These are phyloP conservation scores for Colletotrichum nymphaeae DNA, from an alignment of 2,329 filamentous ascomycete species.

Conservation along the genomic window DNA sequence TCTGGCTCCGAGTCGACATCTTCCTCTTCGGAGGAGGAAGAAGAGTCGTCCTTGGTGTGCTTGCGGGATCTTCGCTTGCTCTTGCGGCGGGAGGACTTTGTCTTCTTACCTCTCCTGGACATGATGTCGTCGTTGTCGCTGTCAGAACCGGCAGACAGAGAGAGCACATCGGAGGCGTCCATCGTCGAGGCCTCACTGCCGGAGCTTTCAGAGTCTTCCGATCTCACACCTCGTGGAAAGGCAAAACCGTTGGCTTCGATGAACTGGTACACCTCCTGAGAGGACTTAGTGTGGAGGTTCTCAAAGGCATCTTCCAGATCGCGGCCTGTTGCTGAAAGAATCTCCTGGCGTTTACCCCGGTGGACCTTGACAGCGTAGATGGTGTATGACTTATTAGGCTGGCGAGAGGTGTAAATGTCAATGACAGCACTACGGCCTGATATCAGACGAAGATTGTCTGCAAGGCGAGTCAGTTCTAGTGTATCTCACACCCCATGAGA, in stretches of 20 bases:
- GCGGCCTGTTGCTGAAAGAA: slow-evolving; percentile 46
- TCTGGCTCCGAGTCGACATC: slow-evolving; percentile 29
- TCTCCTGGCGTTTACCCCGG: slow-evolving; percentile 76
- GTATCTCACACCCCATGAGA: not conserved
- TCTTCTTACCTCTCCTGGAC: slow-evolving; percentile 11
- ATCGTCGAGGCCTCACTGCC: slow-evolving; percentile 27
- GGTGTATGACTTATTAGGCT: slow-evolving; percentile 28
- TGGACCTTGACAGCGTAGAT: slow-evolving; percentile 84
- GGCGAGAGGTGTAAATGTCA: slow-evolving; percentile 27
- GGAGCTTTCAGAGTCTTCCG: slow-evolving; percentile 23
- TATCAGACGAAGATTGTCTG: slow-evolving; percentile 28
- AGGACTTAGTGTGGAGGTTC: slow-evolving; percentile 50
- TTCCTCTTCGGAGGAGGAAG: not conserved
- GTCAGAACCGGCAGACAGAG: slow-evolving; percentile 16
- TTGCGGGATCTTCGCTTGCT: slow-evolving; percentile 18
- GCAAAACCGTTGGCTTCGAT: slow-evolving; percentile 48
- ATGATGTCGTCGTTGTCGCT: slow-evolving; percentile 11
- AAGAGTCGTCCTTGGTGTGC: not conserved
- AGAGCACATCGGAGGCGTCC: slow-evolving; percentile 22
- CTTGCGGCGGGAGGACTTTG: slow-evolving; percentile 13
- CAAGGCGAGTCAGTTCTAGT: no score
- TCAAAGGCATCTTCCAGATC: slow-evolving; percentile 48
- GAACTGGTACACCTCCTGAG: slow-evolving; percentile 46
- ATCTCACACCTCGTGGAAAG: slow-evolving; percentile 33
- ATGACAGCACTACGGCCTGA: slow-evolving; percentile 27